phyloP scores from a whole-genome alignment of 2,329 filamentous ascomycete species.

The Cladosporium sp. region DNA sequence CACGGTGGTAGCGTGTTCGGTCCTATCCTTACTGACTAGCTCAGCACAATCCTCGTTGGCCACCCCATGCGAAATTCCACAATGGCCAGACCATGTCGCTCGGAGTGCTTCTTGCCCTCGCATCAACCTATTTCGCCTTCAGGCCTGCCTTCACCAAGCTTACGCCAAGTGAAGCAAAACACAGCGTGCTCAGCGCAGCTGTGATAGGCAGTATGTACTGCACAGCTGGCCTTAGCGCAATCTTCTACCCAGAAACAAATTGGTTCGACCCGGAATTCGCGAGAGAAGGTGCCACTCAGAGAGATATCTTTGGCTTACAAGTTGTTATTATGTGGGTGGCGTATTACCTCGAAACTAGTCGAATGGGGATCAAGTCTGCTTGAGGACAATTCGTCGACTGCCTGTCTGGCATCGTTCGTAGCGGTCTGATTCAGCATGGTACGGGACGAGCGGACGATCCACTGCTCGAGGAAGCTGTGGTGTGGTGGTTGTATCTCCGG shows the following conservation, averaged over 20 bases:
- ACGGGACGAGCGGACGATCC: too few species aligned
- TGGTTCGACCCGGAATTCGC: slow-evolving; percentile 46
- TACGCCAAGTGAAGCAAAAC: slow-evolving; percentile 11
- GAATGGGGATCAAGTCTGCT: slow-evolving; percentile 18
- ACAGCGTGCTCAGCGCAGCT: slow-evolving; percentile 31
- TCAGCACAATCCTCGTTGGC: slow-evolving; percentile 44
- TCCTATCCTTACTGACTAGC: too few species aligned
- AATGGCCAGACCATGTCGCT: slow-evolving; percentile 52
- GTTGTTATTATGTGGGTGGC: slow-evolving; percentile 28
- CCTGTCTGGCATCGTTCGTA: too few species aligned
- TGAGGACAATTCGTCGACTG: neutral
- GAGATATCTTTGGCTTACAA: slow-evolving; percentile 24
- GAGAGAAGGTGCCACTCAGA: slow-evolving; percentile 35
- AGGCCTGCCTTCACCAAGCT: slow-evolving; percentile 14
- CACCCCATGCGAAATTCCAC: slow-evolving; percentile 50
- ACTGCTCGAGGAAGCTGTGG: too few species aligned
- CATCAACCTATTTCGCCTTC: slow-evolving; percentile 37
- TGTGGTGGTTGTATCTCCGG: too few species aligned
- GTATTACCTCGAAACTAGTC: slow-evolving; percentile 27
- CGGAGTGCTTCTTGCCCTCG: slow-evolving; percentile 37
- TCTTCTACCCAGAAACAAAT: slow-evolving; percentile 44
- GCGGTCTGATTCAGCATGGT: too few species aligned
- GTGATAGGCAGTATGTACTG: slow-evolving; percentile 44
- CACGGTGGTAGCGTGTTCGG: too few species aligned
- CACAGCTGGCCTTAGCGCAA: slow-evolving; percentile 40